phyloP scores from a whole-genome alignment of 2,329 filamentous ascomycete genomes.

The Aspergillus alliaceus region DNA sequence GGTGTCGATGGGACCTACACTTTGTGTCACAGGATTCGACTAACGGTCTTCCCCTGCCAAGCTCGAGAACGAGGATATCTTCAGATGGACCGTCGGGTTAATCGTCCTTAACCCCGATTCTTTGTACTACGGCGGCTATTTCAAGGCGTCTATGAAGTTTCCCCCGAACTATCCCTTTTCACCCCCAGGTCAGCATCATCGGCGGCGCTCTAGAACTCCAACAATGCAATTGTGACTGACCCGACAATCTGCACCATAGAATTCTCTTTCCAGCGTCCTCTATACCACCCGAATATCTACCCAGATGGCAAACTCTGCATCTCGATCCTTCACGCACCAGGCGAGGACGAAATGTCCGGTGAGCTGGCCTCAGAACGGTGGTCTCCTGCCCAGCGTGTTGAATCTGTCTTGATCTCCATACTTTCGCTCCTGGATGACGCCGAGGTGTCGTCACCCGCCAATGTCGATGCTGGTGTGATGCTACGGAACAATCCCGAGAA shows the following conservation, averaged over 20 bases:
- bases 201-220: neutral
- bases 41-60: conserved; percentile 36
- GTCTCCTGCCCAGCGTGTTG: conserved; percentile 90
- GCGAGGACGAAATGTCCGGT: conserved; percentile 89
- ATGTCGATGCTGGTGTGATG: conserved; percentile 87
- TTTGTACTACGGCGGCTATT: conserved; percentile 88
- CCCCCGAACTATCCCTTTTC: conserved; percentile 84
- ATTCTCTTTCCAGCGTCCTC: conserved; percentile 77
- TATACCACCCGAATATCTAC: conserved; percentile 95
- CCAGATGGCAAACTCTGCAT: conserved; percentile 89
- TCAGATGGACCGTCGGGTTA: conserved; percentile 82
- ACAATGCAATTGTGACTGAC: neutral
- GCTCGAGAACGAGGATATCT: conserved; percentile 78
- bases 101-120: conserved; percentile 93
- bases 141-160: conserved; percentile 87
- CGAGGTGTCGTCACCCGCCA: conserved; percentile 89
- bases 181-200: conserved; percentile 61
- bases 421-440: conserved; percentile 90
- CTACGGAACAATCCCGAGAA: conserved; percentile 69
- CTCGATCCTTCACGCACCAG: conserved; percentile 89
- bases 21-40: neutral
- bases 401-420: conserved; percentile 91
- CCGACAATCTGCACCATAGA: conserved; percentile 41
- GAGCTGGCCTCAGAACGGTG: conserved; percentile 88
- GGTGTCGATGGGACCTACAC: neutral